phyloP scores from a whole-genome alignment of 1,139 yeast species.

The Candida albicans region DNA sequence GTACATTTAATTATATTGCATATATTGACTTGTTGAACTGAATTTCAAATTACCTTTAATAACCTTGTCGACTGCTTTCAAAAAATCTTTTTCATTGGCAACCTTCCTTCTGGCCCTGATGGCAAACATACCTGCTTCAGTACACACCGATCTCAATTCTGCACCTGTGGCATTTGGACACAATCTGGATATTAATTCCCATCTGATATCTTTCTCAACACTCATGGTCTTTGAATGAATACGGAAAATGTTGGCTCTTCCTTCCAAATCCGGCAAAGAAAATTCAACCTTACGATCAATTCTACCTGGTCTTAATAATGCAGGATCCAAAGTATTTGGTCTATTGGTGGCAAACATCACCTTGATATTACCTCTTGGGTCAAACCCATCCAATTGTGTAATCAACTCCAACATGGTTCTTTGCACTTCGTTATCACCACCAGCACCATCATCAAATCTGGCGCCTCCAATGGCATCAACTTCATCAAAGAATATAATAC shows the following conservation, averaged over 20 bases:
- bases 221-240: slow-evolving; percentile 98
- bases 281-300: slow-evolving; percentile 97
- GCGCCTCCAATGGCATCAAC: slow-evolving; percentile 99
- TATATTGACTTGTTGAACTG: slow-evolving; percentile 93
- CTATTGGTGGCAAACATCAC: slow-evolving; percentile 99
- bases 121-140: slow-evolving; percentile 99
- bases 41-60: slow-evolving; percentile 98
- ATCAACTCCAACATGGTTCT: slow-evolving; percentile 98
- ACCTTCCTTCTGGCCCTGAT: slow-evolving; percentile 97
- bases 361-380: slow-evolving; percentile 96
- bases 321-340: slow-evolving; percentile 97
- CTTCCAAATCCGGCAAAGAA: slow-evolving; percentile 93
- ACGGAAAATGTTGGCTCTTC: slow-evolving; percentile 94
- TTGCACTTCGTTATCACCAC: slow-evolving; percentile 98
- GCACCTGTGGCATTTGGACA: slow-evolving; percentile 99
- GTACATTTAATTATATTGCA: slow-evolving; percentile 73
- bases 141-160: slow-evolving; percentile 92
- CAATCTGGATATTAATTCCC: slow-evolving; percentile 95
- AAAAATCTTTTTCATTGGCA: slow-evolving; percentile 95
- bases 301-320: slow-evolving; percentile 95
- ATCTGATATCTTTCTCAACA: slow-evolving; percentile 93
- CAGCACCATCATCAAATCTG: slow-evolving; percentile 98
- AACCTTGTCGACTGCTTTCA: slow-evolving; percentile 96
- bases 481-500: slow-evolving; percentile 95
- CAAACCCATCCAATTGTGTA: slow-evolving; percentile 96